Evolutionary conservation across 2,329 filamentous ascomycete genomes (phyloP).

Genomic region (Colletotrichum lupini): DNA sequence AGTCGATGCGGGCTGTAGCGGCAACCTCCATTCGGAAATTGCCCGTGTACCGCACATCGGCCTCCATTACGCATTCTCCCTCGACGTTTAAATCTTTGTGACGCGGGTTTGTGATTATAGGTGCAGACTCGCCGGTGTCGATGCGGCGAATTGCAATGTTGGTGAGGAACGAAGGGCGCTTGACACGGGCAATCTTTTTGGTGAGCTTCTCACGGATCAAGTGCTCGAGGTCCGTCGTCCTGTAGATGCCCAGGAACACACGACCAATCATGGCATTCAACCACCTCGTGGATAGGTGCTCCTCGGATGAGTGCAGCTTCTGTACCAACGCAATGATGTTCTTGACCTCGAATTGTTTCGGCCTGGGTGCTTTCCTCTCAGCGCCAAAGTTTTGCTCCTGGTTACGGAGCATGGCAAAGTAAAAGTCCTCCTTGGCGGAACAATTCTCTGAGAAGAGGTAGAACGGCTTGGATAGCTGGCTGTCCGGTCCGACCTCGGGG

Average conservation of each 20-base stretch:
- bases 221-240: constrained; percentile 82
- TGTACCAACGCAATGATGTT: constrained; percentile 92
- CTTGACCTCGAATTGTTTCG: constrained; percentile 82
- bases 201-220: constrained; percentile 87
- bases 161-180: constrained; percentile 90
- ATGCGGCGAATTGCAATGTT: constrained; percentile 86
- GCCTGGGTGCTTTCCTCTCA: constrained; percentile 70
- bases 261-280: constrained; percentile 92
- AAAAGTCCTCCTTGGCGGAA: constrained; percentile 98
- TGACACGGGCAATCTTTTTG: constrained; percentile 95
- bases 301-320: constrained; percentile 89
- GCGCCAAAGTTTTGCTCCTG: constrained; percentile 76
- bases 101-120: constrained; percentile 88
- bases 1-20: constrained; percentile 91
- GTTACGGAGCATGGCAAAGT: constrained; percentile 89
- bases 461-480: constrained; percentile 79
- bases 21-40: constrained; percentile 91
- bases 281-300: constrained; percentile 91
- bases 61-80: constrained; percentile 87
- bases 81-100: constrained; percentile 92
- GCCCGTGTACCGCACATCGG: constrained; percentile 88
- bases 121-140: constrained; percentile 86
- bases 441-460: constrained; percentile 95
- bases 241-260: constrained; percentile 88
- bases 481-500: constrained; percentile 65